Evolutionary conservation across 208 protist species (phyloP), one percentile per base, ranked within the genome.

Genomic region (Trypanosoma boissoni): DNA sequence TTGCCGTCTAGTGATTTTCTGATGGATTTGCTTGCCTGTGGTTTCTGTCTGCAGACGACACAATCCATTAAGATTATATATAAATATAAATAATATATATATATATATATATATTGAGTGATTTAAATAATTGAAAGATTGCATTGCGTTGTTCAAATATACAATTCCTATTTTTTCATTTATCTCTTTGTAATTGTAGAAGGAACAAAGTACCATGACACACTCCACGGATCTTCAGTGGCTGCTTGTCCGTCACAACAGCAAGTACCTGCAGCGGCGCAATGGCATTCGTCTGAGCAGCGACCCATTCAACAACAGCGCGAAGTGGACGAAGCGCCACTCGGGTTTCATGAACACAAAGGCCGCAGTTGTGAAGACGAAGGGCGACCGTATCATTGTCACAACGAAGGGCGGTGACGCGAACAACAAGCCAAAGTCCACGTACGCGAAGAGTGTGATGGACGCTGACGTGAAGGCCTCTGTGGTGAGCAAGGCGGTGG

Each of bases 231-330:
- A 92, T 68, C 86, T 92, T 54, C 86, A 89, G 82, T 92, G 86
- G 86, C 31, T 80, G 49, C 53, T 92, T 57, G 85, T 89, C 29
- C 81, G 81, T 68, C 75, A 81, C 69, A 88, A 87, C 82, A 92
- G 78, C 77, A 78, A 80, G 65, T 92, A 83, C 67, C 76, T 91
- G 72, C 80, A 88, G 79, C 86, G 87, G 85, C 85, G 85, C 72
- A 68, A 73, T 50, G 78, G 78, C 54, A 74, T 87, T 49, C 84
- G 84, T 49, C 66, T 92, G 72, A 87, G 79, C 80, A 87, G 60
- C 74, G 84, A 92, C 70, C 80, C 84, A 32, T 88, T 92, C 73
- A 92, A 92, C 80, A 92, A 82, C 80, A 88, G 86, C 72, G 84
- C 78, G 78, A 92, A 79, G 76, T 88, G 80, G 80, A 92, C 84